Evolutionary conservation across 768 basidiomycete genomes (phyloP).

Genomic region (Leucocoprinus birnbaumii): DNA sequence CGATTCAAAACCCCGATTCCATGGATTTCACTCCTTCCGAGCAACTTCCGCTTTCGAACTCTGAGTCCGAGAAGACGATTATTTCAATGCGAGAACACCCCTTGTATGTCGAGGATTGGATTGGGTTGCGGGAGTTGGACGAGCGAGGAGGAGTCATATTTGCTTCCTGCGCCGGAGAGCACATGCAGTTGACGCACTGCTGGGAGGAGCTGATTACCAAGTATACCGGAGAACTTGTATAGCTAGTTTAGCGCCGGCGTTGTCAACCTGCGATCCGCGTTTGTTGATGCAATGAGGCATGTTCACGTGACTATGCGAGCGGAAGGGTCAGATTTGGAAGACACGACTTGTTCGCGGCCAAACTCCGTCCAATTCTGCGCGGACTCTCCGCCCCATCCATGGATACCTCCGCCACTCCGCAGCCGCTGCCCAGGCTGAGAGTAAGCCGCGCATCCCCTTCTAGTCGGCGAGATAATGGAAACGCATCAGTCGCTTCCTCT

Average conservation of each 20-base stretch:
- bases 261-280: background rate
- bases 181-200: constrained; percentile 70
- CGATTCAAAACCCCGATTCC: constrained; percentile 30
- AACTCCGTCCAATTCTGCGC: background rate
- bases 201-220: constrained; percentile 52
- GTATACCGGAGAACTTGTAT: constrained; percentile 32
- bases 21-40: background rate
- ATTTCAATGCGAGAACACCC: constrained; percentile 73
- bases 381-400: constrained; percentile 16
- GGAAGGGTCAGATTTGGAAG: background rate
- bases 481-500: constrained; percentile 20
- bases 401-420: constrained; percentile 33
- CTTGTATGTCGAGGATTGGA: constrained; percentile 78
- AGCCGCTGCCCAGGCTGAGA: constrained; percentile 26
- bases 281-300: background rate
- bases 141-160: constrained; percentile 58
- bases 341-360: background rate
- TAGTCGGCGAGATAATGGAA: constrained; percentile 22
- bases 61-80: constrained; percentile 26
- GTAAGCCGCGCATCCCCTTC: constrained; percentile 16
- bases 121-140: constrained; percentile 72
- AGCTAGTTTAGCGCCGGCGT: constrained; percentile 12
- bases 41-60: background rate
- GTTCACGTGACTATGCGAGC: background rate
- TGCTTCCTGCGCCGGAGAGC: constrained; percentile 64